Evolutionary conservation across 2,329 filamentous ascomycete species (phyloP).

Genomic region (Trichoderma arundinaceum): DNA sequence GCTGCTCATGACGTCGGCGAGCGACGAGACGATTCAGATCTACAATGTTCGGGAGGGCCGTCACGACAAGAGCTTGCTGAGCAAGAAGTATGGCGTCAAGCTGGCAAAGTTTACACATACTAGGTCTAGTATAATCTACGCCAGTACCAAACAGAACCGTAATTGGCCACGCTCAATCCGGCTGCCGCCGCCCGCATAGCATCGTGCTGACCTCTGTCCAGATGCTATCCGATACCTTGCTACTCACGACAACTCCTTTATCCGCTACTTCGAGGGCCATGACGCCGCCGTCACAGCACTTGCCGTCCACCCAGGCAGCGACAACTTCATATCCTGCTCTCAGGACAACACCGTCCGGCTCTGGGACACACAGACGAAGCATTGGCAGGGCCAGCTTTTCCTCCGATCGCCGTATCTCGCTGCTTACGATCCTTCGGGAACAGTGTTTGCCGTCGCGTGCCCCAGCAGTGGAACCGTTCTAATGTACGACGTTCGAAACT

Average conservation of each 20-base stretch:
- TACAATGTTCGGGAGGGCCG: conserved; percentile 93
- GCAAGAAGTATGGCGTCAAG: conserved; percentile 96
- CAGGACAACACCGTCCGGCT: conserved; percentile 89
- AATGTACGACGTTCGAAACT: conserved; percentile 92
- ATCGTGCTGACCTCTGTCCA: conserved; percentile 51
- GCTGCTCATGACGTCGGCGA: conserved; percentile 86
- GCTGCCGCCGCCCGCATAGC: neutral
- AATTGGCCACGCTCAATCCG: conserved; percentile 32
- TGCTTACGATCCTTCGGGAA: conserved; percentile 90
- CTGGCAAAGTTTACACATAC: conserved; percentile 94
- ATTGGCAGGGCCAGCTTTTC: conserved; percentile 79
- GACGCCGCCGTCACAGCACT: conserved; percentile 83
- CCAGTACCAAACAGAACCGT: conserved; percentile 93
- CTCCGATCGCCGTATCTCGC: conserved; percentile 81
- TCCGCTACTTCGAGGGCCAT: conserved; percentile 95
- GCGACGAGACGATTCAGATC: conserved; percentile 93
- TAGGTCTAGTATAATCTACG: conserved; percentile 88
- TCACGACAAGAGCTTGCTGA: conserved; percentile 85
- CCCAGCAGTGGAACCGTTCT: conserved; percentile 79
- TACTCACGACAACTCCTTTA: conserved; percentile 94
- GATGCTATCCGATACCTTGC: conserved; percentile 86
- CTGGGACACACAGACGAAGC: conserved; percentile 84
- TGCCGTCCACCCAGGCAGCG: conserved; percentile 80
- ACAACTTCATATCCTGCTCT: conserved; percentile 91
- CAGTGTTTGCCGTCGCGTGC: conserved; percentile 87